A percentile compares a stretch with the other conserved stretches of the same genome.
Evolutionary conservation across 164 flowering plant genomes (phyloP).

Genomic region (Aristolochia californica): DNA sequence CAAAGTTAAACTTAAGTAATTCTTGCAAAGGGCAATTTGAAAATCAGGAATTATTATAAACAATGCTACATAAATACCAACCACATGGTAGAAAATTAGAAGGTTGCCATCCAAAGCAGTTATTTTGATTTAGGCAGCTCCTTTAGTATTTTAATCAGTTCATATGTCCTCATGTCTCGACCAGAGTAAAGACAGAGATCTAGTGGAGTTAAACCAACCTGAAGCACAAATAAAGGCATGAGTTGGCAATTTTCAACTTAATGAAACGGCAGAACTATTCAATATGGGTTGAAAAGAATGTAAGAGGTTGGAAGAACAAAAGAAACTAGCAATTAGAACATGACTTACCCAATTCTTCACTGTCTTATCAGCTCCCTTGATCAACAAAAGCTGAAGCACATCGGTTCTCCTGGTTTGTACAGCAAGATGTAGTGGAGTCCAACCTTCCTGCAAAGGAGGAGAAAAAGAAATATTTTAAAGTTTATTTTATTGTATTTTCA

Average conservation of each 20-base stretch:
- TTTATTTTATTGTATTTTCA: no score
- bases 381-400: slow-evolving; percentile 66
- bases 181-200: slow-evolving; percentile 81
- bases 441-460: slow-evolving; percentile 66
- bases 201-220: slow-evolving; percentile 83
- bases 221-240: slow-evolving; percentile 3
- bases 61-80: no score
- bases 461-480: no score
- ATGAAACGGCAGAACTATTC: no score
- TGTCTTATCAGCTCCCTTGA: slow-evolving; percentile 83
- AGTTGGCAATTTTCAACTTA: no score
- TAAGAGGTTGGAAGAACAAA: background rate
- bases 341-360: slow-evolving; percentile 52
- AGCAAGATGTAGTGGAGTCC: slow-evolving; percentile 95
- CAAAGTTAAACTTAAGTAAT: no score
- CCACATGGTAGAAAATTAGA: no score
- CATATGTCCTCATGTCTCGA: slow-evolving; percentile 50
- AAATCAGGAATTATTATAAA: no score
- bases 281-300: no score
- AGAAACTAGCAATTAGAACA: background rate
- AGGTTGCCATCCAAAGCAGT: background rate
- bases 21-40: no score
- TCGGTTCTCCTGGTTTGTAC: slow-evolving; percentile 83
- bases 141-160: slow-evolving; percentile 67
- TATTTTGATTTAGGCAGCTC: slow-evolving; percentile 33